Evolutionary conservation across 495 filamentous ascomycete genomes (phyloP).

Genomic region (Rusavskia elegans): DNA sequence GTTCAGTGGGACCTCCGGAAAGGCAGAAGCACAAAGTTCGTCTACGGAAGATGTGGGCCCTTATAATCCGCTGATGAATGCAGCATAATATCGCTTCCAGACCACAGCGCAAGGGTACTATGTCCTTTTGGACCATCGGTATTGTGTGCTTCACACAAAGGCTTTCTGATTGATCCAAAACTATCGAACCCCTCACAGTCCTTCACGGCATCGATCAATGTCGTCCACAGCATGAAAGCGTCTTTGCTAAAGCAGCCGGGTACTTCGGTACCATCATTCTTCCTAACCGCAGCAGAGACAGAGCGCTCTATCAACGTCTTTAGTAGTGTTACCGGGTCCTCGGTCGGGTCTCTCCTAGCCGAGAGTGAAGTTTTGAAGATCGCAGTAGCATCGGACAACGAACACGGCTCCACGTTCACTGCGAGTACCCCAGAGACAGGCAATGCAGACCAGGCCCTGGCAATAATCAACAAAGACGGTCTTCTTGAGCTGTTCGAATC

Average conservation of each 20-base stretch:
- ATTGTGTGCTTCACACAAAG: conserved; percentile 40
- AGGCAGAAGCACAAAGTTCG: conserved; percentile 30
- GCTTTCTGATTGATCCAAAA: conserved; percentile 33
- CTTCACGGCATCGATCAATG: conserved; percentile 38
- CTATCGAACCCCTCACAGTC: conserved; percentile 23
- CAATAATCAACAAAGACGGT: conserved; percentile 37
- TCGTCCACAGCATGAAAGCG: conserved; percentile 32
- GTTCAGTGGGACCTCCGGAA: conserved; percentile 43
- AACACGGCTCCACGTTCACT: neutral
- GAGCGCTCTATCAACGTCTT: conserved; percentile 43
- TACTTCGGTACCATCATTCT: conserved; percentile 20
- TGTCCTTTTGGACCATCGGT: conserved; percentile 22
- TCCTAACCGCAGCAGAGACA: conserved; percentile 31
- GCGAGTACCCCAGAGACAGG: conserved; percentile 14
- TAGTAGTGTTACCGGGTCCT: conserved; percentile 24
- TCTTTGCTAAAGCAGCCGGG: conserved; percentile 16
- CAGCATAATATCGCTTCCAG: conserved; percentile 33
- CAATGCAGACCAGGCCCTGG: conserved; percentile 22
- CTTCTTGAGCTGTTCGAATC: conserved; percentile 39
- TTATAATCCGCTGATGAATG: conserved; percentile 4
- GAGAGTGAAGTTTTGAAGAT: conserved; percentile 33
- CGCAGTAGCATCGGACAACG: conserved; percentile 10
- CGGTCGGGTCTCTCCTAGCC: conserved; percentile 34
- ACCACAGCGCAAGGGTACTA: conserved; percentile 28
- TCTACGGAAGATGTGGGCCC: neutral